These are phyloP conservation scores for Apophysomyces variabilis DNA, from an alignment of 371 early-diverging fungal genomes.

Conservation along the genomic window DNA sequence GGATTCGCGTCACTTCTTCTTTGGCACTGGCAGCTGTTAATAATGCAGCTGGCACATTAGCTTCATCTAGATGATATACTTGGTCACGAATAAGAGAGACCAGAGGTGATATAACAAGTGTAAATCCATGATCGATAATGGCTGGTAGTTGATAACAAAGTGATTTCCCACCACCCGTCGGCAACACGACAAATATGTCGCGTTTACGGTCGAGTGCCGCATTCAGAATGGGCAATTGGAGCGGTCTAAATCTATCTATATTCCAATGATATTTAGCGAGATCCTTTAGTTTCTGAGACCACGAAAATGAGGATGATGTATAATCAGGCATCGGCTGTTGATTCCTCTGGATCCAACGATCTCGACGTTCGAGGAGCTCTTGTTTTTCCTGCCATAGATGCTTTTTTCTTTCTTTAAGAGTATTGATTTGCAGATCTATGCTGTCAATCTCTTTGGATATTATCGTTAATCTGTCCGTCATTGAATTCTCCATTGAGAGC, in stretches of 20 bases:
- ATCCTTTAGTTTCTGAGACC: conserved; percentile 49
- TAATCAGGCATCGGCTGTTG: conserved; percentile 27
- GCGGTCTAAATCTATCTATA: conserved; percentile 65
- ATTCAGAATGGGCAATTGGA: conserved; percentile 78
- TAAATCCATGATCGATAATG: conserved; percentile 72
- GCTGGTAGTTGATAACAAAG: conserved; percentile 92
- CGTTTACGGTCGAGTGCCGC: conserved; percentile 68
- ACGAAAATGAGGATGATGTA: conserved; percentile 43
- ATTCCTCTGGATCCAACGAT: neutral
- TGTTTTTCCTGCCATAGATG: no score
- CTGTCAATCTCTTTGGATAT: no score
- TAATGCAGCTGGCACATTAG: conserved; percentile 71
- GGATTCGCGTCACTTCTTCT: conserved; percentile 55
- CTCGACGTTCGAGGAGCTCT: no score
- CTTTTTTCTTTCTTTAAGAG: no score
- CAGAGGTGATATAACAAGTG: conserved; percentile 85
- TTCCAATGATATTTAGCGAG: conserved; percentile 51
- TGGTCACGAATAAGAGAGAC: conserved; percentile 89
- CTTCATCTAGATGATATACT: conserved; percentile 72
- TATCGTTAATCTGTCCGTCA: no score
- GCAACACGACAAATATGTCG: conserved; percentile 87
- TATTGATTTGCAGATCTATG: no score
- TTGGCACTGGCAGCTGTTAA: conserved; percentile 63
- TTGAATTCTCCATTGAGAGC: no score
- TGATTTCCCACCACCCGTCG: conserved; percentile 92